Conservation (phyloP, 139 green algal species). For the Coelastrella sp. region DNA sequence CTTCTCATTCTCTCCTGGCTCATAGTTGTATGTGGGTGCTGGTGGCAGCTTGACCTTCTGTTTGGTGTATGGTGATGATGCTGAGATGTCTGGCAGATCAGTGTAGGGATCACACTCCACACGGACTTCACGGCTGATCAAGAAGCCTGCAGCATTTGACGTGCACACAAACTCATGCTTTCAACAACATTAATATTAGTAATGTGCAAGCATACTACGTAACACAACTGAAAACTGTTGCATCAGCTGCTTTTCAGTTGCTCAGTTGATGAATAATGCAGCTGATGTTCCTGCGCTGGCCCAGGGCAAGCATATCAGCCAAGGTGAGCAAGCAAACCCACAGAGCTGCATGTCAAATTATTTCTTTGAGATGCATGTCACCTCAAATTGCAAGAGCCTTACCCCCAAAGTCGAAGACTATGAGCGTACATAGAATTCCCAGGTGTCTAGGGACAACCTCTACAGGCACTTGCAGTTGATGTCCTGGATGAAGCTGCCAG, state of each 20-base stretch:
- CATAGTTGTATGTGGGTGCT: neutral
- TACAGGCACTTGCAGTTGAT: slow-evolving; percentile 43
- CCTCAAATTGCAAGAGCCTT: neutral
- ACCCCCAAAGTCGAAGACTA: slow-evolving; percentile 31
- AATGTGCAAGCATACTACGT: no score
- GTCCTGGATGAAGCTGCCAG: neutral
- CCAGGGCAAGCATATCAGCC: no score
- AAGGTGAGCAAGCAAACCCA: no score
- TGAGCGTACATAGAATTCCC: slow-evolving; percentile 28
- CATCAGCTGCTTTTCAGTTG: no score
- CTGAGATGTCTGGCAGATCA: slow-evolving; percentile 32
- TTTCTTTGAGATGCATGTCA: neutral
- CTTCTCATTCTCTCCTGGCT: slow-evolving; percentile 12
- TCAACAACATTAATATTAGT: no score
- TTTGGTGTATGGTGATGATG: neutral
- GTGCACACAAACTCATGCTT: no score
- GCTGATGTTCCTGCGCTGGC: neutral
- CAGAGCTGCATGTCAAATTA: no score
- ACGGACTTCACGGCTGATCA: slow-evolving; percentile 26
- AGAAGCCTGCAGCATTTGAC: no score
- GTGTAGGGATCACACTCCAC: neutral
- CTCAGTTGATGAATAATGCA: neutral
- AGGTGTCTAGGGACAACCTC: neutral
- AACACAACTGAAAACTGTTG: no score
- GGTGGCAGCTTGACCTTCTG: neutral